These are phyloP conservation scores for Phascolomyces articulosus DNA, from an alignment of 371 early-diverging fungal genomes.

Conservation along the genomic window DNA sequence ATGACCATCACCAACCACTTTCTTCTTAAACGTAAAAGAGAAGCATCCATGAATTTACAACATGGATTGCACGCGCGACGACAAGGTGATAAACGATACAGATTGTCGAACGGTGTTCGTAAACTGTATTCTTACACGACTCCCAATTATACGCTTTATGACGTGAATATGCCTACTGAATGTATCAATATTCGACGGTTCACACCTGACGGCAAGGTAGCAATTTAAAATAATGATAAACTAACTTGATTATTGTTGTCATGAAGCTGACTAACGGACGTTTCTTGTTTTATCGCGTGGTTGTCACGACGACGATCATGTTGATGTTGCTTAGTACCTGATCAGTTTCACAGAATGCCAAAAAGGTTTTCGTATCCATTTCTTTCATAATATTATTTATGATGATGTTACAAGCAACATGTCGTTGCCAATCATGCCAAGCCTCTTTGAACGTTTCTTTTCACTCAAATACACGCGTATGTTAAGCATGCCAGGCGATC, in stretches of 20 bases:
- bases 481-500: background rate
- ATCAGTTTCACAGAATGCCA: background rate
- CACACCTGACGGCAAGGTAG: slow-evolving; percentile 1
- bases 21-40: background rate
- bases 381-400: background rate
- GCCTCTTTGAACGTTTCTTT: background rate
- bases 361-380: background rate
- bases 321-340: background rate
- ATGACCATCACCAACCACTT: background rate
- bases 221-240: background rate
- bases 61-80: background rate
- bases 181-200: background rate
- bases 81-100: background rate
- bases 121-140: background rate
- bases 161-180: background rate
- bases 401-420: background rate
- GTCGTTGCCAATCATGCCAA: background rate
- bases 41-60: background rate
- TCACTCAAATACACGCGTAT: background rate
- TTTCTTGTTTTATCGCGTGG: no score
- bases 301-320: no score
- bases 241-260: background rate
- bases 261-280: background rate
- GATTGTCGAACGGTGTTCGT: background rate
- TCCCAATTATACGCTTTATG: background rate